Evolutionary conservation across 805 yeast species (phyloP), one percentile per base, ranked within the genome.

Genomic region (Cyberlindnera subsufficiens): DNA sequence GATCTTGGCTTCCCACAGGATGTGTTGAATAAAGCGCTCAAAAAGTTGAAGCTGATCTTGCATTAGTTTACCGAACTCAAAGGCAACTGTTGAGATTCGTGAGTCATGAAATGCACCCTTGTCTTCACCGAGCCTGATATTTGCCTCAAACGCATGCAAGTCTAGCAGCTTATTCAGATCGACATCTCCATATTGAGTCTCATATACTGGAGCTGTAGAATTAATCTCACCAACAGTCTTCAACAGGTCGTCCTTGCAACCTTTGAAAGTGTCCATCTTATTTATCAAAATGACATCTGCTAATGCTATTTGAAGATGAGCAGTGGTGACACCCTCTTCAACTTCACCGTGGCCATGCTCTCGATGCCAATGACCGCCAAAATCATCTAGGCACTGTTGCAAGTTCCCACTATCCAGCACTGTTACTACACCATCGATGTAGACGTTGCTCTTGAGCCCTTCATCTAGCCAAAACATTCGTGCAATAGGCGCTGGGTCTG

Each of bases 381-480:
- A 65, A 51, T 88, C 97, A 43, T 77, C 80, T 27, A 91, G 66
- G 49, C 86, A 81, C 41, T 66, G 66, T 15, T 72, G 54, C 19
- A 91, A 80, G 55, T 88, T 81, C 38, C 73, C 78, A 2, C 81
- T 60, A 59, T 91, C 98, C 34, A 93, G 68, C 3, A 91, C 97
- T 0, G 96, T 85, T 13, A 93, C 75, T 5, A 91, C 87, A 0
- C 96, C 96, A 62, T 91, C 98, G 29, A 93, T 82, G 59, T 86
- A 86, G 2, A 93, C 88, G 51, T 80, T 82, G 4, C 96, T 81
- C 14, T 82, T 74, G 44, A 93, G 68, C 0, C 90, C 97, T 19
- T 86, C 91, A 60, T 93, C 99, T 27, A 90, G 72, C 99, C 99
- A 93, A 64, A 93, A 93, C 96, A 91, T 91, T 50, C 81, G 78